Percentiles rank a stretch among this genome's conserved stretches.
Evolutionary conservation across 139 green algal genomes (phyloP).

Genomic region (Tetraselmis striata): DNA sequence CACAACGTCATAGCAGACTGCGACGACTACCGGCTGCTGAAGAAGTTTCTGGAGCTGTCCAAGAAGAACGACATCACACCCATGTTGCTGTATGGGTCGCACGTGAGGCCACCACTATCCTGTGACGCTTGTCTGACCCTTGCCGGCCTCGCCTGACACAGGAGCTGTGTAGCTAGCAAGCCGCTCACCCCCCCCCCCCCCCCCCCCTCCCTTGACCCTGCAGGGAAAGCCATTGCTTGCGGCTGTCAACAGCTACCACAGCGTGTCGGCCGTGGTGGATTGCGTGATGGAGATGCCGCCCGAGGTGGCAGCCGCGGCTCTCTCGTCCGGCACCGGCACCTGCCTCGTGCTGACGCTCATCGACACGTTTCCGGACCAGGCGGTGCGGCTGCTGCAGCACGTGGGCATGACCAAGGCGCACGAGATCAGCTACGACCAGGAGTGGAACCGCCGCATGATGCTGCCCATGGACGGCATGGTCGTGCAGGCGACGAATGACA

Average conservation of each 20-base stretch:
- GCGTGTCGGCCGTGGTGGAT: neutral
- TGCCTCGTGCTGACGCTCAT: neutral
- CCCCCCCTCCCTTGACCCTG: neutral
- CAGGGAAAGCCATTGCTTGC: neutral
- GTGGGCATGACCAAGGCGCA: neutral
- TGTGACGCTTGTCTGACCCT: too few species aligned
- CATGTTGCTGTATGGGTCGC: neutral
- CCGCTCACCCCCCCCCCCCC: neutral
- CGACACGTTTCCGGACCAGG: neutral
- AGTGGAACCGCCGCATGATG: neutral
- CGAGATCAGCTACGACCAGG: neutral
- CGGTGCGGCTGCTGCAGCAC: neutral
- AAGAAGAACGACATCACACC: neutral
- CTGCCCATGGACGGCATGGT: neutral
- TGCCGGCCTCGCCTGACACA: too few species aligned
- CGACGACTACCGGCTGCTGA: neutral
- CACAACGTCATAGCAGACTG: neutral
- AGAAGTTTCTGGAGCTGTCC: neutral
- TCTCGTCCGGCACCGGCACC: neutral
- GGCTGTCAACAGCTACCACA: neutral
- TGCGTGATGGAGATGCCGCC: neutral
- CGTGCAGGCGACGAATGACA: neutral
- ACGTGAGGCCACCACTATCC: too few species aligned
- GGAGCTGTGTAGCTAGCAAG: too few species aligned
- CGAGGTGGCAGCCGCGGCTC: neutral